These are phyloP conservation scores for Pichia sp. DNA, from an alignment of 1,139 yeast genomes.

Conservation along the genomic window DNA sequence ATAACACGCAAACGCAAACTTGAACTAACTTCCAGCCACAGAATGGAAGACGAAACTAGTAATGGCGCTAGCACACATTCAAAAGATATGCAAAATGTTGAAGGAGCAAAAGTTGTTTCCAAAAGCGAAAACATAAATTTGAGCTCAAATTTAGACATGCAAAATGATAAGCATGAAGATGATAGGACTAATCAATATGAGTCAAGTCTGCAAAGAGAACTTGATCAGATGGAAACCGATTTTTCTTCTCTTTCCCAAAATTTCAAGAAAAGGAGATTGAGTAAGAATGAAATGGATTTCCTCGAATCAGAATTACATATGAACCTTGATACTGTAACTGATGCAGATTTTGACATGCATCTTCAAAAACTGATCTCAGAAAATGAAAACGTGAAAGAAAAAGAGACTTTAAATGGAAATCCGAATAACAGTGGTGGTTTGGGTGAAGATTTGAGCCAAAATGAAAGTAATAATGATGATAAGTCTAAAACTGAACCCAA, in stretches of 20 bases:
- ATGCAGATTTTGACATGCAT: conserved; percentile 26
- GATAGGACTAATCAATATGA: background rate
- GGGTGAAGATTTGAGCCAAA: too few species aligned
- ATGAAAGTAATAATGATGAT: background rate
- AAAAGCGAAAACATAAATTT: too few species aligned
- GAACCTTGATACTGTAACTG: conserved; percentile 22
- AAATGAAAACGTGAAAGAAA: conserved; percentile 5
- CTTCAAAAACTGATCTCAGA: conserved; percentile 24
- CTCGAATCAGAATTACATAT: conserved; percentile 21
- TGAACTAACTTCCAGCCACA: too few species aligned
- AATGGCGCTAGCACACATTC: too few species aligned
- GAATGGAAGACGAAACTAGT: too few species aligned
- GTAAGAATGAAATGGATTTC: conserved; percentile 20
- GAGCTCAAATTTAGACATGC: too few species aligned
- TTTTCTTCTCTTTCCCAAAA: conserved; percentile 7
- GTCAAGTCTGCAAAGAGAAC: conserved; percentile 7
- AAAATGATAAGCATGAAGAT: too few species aligned
- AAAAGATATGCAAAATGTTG: too few species aligned
- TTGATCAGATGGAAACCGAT: conserved; percentile 13
- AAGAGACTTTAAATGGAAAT: too few species aligned
- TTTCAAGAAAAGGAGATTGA: conserved; percentile 10
- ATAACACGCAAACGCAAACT: too few species aligned
- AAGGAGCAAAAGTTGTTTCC: too few species aligned
- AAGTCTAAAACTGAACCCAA: background rate
- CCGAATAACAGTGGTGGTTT: too few species aligned